A percentile compares a stretch with the other conserved stretches of the same genome.
These are phyloP conservation scores for Venturia oleaginea DNA, from an alignment of 2,329 filamentous ascomycete species.

Conservation along the genomic window DNA sequence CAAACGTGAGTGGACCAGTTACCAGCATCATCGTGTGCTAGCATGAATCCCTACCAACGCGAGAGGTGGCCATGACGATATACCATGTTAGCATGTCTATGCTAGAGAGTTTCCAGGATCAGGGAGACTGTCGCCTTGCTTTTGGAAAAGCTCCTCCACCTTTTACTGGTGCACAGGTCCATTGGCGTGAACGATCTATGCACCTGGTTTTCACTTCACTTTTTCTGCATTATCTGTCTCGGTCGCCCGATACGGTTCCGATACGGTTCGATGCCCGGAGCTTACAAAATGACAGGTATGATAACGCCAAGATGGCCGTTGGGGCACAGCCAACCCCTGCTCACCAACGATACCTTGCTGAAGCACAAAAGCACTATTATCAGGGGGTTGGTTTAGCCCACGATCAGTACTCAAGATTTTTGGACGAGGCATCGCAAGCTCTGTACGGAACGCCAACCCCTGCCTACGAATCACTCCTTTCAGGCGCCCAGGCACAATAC, in stretches of 20 bases:
- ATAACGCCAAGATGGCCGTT: constrained; percentile 56
- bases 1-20: constrained; percentile 1
- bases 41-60: neutral
- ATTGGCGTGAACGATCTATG: constrained; percentile 1
- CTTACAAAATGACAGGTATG: constrained; percentile 35
- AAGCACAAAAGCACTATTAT: constrained; percentile 62
- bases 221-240: neutral
- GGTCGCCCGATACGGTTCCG: neutral
- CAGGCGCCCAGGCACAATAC: constrained; percentile 24
- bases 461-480: constrained; percentile 31
- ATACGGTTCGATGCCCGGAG: constrained; percentile 2
- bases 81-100: constrained; percentile 2
- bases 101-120: neutral
- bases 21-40: neutral
- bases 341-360: constrained; percentile 46
- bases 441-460: constrained; percentile 56
- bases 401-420: constrained; percentile 66
- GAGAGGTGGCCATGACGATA: neutral
- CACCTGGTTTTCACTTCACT: neutral
- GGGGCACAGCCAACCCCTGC: constrained; percentile 52
- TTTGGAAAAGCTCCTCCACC: neutral
- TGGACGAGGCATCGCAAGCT: constrained; percentile 61
- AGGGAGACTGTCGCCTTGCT: constrained; percentile 1
- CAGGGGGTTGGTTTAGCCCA: constrained; percentile 71
- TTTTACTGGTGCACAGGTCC: neutral